Conservation (phyloP, 306 rosid species). For the Benincasa hispida region DNA sequence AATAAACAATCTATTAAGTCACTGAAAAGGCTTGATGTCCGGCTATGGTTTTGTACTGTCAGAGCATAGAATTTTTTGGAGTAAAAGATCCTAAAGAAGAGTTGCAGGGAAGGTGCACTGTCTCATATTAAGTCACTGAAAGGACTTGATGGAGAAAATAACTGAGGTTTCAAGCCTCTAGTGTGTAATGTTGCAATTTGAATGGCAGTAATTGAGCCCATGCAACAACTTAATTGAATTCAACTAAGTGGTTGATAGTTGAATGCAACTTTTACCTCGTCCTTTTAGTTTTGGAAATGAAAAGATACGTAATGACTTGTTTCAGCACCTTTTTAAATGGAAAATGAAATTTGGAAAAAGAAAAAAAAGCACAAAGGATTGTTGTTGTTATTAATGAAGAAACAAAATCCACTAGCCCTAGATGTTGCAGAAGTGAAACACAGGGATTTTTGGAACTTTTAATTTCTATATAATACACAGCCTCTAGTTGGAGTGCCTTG, state of each 20-base stretch:
- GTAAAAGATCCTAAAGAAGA: not conserved
- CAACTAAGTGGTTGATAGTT: not conserved
- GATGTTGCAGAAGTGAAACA: not conserved
- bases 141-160: not conserved
- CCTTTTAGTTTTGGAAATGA: not conserved
- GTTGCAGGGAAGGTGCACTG: not conserved
- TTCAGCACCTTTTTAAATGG: not conserved
- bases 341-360: not conserved
- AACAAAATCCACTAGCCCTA: not conserved
- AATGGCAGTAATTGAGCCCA: not conserved
- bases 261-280: not conserved
- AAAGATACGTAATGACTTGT: not conserved
- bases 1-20: no score
- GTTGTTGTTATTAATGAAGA: not conserved
- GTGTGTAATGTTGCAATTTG: not conserved
- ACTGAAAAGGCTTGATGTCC: not conserved
- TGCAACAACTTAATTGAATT: not conserved
- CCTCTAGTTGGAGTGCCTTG: not conserved
- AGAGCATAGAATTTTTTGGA: not conserved
- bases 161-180: not conserved
- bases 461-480: not conserved
- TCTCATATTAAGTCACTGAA: not conserved
- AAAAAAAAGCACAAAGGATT: not conserved
- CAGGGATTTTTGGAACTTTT: not conserved
- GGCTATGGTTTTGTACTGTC: not conserved